These are phyloP conservation scores for Clarireedia paspali DNA, from an alignment of 2,329 filamentous ascomycete species.

Conservation along the genomic window DNA sequence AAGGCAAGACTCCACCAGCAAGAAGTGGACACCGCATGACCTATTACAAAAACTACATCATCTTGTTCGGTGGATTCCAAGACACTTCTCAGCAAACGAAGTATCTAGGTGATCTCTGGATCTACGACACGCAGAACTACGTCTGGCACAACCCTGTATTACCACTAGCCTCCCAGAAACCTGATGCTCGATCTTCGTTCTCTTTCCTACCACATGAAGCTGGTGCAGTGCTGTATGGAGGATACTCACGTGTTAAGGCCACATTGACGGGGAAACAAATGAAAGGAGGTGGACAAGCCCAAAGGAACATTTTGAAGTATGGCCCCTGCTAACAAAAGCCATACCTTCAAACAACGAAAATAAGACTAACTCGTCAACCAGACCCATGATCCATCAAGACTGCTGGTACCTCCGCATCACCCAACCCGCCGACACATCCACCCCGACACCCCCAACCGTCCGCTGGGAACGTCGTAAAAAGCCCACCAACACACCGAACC, in stretches of 20 bases:
- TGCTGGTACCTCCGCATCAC: slow-evolving; percentile 86
- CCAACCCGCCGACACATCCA: slow-evolving; percentile 60
- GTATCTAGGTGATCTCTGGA: slow-evolving; percentile 88
- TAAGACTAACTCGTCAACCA: neutral
- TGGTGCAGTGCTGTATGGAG: slow-evolving; percentile 85
- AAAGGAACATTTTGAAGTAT: slow-evolving; percentile 63
- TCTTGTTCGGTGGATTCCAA: slow-evolving; percentile 94
- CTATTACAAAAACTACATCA: slow-evolving; percentile 92
- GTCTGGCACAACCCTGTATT: slow-evolving; percentile 73
- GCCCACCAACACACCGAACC: slow-evolving; percentile 80
- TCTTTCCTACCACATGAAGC: slow-evolving; percentile 84
- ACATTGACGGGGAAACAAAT: slow-evolving; percentile 55
- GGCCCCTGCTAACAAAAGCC: neutral
- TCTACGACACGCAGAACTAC: slow-evolving; percentile 86
- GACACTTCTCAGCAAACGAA: slow-evolving; percentile 93
- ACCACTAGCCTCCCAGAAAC: slow-evolving; percentile 74
- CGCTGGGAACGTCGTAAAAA: slow-evolving; percentile 92
- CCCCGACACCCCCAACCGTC: slow-evolving; percentile 61
- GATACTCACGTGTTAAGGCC: slow-evolving; percentile 85
- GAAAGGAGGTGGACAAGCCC: slow-evolving; percentile 48
- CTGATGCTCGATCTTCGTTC: slow-evolving; percentile 86
- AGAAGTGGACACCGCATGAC: slow-evolving; percentile 94
- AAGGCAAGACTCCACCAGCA: slow-evolving; percentile 72
- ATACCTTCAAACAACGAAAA: neutral
- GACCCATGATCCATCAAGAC: slow-evolving; percentile 84